These are phyloP conservation scores for Coleophoma crateriformis DNA, from an alignment of 2,329 filamentous ascomycete species.

Conservation along the genomic window DNA sequence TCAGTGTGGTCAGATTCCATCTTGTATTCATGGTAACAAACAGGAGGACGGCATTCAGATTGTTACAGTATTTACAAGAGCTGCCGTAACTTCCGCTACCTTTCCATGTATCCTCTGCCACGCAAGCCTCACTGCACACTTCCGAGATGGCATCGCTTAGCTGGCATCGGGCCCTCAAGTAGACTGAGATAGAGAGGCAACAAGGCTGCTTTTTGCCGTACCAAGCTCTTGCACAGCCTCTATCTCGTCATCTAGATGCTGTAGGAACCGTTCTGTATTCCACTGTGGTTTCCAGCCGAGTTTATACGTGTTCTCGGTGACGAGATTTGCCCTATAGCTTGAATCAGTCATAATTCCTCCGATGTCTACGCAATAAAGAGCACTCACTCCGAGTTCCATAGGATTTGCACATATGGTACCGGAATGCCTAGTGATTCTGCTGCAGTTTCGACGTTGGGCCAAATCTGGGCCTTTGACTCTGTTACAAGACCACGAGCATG, in stretches of 20 bases:
- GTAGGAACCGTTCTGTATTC: conserved; percentile 13
- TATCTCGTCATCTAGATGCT: conserved; percentile 18
- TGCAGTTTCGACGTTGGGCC: conserved; percentile 16
- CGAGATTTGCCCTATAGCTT: conserved; percentile 9
- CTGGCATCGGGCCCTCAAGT: conserved; percentile 4
- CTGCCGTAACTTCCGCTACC: too few species aligned
- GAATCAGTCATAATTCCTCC: conserved; percentile 7
- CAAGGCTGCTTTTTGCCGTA: conserved; percentile 14
- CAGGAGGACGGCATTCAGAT: too few species aligned
- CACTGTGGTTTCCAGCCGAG: conserved; percentile 17
- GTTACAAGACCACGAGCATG: conserved; percentile 17
- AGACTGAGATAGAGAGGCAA: conserved; percentile 13
- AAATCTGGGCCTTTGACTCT: conserved; percentile 12
- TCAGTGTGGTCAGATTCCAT: too few species aligned
- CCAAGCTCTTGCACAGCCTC: conserved; percentile 14
- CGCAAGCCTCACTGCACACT: too few species aligned
- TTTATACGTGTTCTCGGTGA: conserved; percentile 10
- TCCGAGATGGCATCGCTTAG: too few species aligned
- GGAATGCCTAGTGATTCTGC: conserved; percentile 11
- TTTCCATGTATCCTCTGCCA: too few species aligned
- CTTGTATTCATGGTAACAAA: too few species aligned
- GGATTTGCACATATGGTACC: conserved; percentile 5
- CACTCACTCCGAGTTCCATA: conserved; percentile 16
- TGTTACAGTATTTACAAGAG: too few species aligned
- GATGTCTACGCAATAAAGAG: conserved; percentile 2